phyloP scores from a whole-genome alignment of 352 stramenopile species.

The Phytopythium kandeliae region DNA sequence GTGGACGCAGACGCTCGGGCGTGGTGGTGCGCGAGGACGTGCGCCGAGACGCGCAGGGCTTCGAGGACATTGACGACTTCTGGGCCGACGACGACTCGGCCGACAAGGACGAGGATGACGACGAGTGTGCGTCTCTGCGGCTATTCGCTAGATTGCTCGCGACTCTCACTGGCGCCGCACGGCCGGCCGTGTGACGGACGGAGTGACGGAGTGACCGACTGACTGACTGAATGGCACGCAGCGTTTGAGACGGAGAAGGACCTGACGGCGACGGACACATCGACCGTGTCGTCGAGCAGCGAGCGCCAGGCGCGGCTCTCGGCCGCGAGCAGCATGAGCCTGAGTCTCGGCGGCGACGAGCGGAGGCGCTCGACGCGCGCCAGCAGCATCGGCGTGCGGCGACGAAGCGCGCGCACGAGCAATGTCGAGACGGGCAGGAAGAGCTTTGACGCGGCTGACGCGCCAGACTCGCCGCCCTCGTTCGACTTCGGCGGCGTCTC shows the following conservation, averaged over 20 bases:
- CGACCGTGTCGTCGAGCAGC: slow-evolving; percentile 36
- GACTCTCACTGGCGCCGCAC: too few species aligned
- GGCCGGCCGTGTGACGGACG: too few species aligned
- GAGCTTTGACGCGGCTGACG: not conserved
- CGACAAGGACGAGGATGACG: slow-evolving; percentile 36
- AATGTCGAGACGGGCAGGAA: slow-evolving; percentile 24
- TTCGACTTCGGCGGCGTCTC: slow-evolving; percentile 35
- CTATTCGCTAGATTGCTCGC: too few species aligned
- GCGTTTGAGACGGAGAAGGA: slow-evolving; percentile 25
- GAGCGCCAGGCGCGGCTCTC: slow-evolving; percentile 42
- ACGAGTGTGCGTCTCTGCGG: slow-evolving; percentile 25
- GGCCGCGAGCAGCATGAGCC: slow-evolving; percentile 20
- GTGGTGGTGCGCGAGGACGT: slow-evolving; percentile 60
- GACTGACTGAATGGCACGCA: slow-evolving; percentile 3
- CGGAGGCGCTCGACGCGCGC: not conserved
- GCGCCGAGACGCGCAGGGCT: slow-evolving; percentile 70
- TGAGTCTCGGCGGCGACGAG: slow-evolving; percentile 23
- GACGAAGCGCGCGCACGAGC: slow-evolving; percentile 1
- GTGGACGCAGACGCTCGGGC: slow-evolving; percentile 29
- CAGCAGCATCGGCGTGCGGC: not conserved
- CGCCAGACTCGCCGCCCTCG: slow-evolving; percentile 11
- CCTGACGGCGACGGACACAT: slow-evolving; percentile 27
- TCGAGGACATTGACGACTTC: slow-evolving; percentile 87
- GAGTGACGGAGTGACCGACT: too few species aligned
- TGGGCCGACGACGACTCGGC: slow-evolving; percentile 56